Evolutionary conservation across 805 yeast species (phyloP), one percentile per base, ranked within the genome.

Genomic region (Candida piceae): DNA sequence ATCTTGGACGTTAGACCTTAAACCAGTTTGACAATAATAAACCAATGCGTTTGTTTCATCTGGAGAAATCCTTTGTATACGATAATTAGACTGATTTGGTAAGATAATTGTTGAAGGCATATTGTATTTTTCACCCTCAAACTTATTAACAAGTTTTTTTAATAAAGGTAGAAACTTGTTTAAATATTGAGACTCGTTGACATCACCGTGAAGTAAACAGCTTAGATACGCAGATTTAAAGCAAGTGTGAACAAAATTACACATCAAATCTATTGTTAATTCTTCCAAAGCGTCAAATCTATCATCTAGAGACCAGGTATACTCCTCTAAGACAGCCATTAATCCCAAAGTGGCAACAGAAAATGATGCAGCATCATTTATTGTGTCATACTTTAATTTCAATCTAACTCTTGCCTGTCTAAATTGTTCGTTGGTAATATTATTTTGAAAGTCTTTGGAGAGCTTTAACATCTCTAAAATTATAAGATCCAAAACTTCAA

Each of bases 21-120:
- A 39, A 1, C 85, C 84, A 2, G 78, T 64, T 54, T 82, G 87
- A 13, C 79, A 52, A 48, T 72, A 81, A 44, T 66, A 67, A 3
- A 68, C 68, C 2, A 79, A 60, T 2, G 79, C 63, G 41, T 68
- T 74, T 29, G 74, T 69, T 7, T 73, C 75, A 48, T 79, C 84
- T 12, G 69, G 63, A 0, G 73, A 64, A 1, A 44, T 31, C 12
- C 63, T 54, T 16, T 57, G 56, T 29, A 64, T 53, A 15, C 40
- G 49, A 34, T 52, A 69, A 30, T 67, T 63, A 1, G 55, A 47
- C 0, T 72, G 72, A 0, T 54, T 50, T 0, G 60, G 57, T 8
- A 76, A 45, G 4, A 52, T 19, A 23, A 65, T 52, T 0, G 80
- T 69, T 1, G 68, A 53, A 7, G 74, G 69, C 10, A 42, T 45